Conservation (phyloP, 169 alveolate species). For the Haemoproteus tartakovskyi region DNA sequence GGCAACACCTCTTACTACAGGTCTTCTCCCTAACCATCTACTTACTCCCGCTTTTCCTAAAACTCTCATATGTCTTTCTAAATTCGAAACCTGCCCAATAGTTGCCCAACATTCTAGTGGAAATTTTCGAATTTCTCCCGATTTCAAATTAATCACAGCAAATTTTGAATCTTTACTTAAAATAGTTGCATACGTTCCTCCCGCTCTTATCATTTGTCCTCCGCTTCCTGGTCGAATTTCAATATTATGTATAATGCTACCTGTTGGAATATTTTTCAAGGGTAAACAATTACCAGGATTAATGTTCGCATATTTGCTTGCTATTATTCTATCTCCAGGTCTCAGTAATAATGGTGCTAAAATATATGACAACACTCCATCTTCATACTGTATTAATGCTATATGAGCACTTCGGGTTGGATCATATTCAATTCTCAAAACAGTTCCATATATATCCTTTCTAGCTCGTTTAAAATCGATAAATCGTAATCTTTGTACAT, state of each 20-base stretch:
- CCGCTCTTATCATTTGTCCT: constrained; percentile 84
- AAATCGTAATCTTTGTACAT: constrained; percentile 82
- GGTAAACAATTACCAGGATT: constrained; percentile 88
- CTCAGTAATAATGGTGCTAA: constrained; percentile 82
- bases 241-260: constrained; percentile 84
- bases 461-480: constrained; percentile 87
- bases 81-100: constrained; percentile 84
- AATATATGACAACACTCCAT: constrained; percentile 87
- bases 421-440: constrained; percentile 83
- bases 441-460: constrained; percentile 85
- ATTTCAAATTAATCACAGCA: constrained; percentile 84
- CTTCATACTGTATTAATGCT: constrained; percentile 86
- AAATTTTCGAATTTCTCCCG: constrained; percentile 85
- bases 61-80: constrained; percentile 70
- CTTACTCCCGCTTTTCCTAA: constrained; percentile 82
- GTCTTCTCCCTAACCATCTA: constrained; percentile 84
- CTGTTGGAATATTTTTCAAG: constrained; percentile 81
- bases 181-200: constrained; percentile 84
- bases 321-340: constrained; percentile 85
- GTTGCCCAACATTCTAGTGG: constrained; percentile 89
- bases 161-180: constrained; percentile 74
- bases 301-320: constrained; percentile 84
- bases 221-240: constrained; percentile 89
- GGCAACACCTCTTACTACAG: constrained; percentile 85
- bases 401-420: constrained; percentile 84